Base-by-base conservation (phyloP, 495 filamentous ascomycete genomes). In the Chaetomium cochliodes region DNA sequence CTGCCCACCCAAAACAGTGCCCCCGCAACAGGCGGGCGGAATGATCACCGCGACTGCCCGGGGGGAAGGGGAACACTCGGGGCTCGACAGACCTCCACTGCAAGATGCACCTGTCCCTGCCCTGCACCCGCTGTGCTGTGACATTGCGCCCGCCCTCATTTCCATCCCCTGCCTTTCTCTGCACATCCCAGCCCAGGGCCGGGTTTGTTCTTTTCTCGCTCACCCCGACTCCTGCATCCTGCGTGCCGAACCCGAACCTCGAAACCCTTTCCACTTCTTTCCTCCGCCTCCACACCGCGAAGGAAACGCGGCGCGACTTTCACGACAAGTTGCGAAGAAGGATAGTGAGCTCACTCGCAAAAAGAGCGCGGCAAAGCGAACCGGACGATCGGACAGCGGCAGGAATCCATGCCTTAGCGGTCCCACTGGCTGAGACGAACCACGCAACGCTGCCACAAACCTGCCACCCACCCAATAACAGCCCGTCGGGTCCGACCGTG, bases 401-500 rank as follows among this genome's bases (percentile, higher is more conserved):
- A 62, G 58, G 25, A 23, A 13, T 52, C 28, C 28, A 30, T 30
- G 6, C n/a, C n/a, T n/a, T n/a, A 58, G 52, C 51, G 65, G 37
- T 22, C 41, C 41, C 64, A 54, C 57, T 69, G 65, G 66, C 70
- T 74, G 68, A 69, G 70, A 72, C 71, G 68, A 72, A 74, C 70
- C 52, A 63, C 54, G 22, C 23, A 53, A 33, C 64, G 60, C 66
- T 60, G 65, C 58, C 49, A 58, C 33, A 37, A 37, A 37, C 54
- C 44, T 41, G 39, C 28, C 64, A 47, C 62, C 54, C 58, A 28
- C 65, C 70, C 70, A 74, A 73, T 73, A 68, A 60, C 53, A 63
- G 26, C 26, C 23, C 68, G 69, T 56, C 65, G 59, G 66, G 60
- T 65, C 60, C 72, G 64, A 65, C 70, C 64, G 66, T 61, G 65